These are phyloP conservation scores for Wickerhamomyces sp. DNA, from an alignment of 1,139 yeast genomes.

Conservation along the genomic window DNA sequence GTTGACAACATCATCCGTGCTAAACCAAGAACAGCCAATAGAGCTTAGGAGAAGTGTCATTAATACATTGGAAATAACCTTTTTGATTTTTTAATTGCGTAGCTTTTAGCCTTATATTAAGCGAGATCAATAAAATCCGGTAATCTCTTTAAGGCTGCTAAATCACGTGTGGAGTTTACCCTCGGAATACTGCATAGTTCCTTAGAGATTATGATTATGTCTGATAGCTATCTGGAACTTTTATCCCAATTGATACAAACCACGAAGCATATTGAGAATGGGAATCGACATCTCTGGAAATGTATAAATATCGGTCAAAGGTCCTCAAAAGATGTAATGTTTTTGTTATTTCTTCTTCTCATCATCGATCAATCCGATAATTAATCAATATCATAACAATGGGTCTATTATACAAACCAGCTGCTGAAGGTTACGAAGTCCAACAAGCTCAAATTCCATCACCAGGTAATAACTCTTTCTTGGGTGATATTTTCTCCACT, in stretches of 20 bases:
- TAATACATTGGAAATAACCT: not conserved
- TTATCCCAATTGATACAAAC: too few species aligned
- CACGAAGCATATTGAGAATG: too few species aligned
- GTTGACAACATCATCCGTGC: constrained; percentile 97
- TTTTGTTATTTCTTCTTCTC: too few species aligned
- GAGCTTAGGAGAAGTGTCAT: constrained; percentile 30
- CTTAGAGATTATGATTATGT: too few species aligned
- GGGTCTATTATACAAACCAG: constrained; percentile 57
- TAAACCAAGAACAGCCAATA: constrained; percentile 93
- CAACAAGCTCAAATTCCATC: constrained; percentile 56
- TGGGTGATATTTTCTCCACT: constrained; percentile 58
- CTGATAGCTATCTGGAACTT: too few species aligned
- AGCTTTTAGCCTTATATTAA: too few species aligned
- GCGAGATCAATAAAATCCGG: not conserved
- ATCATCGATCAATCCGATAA: not conserved
- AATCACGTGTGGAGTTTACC: not conserved
- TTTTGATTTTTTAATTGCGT: too few species aligned
- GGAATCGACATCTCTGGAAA: too few species aligned
- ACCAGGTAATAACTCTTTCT: constrained; percentile 59
- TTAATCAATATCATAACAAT: constrained; percentile 29
- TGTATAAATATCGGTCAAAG: too few species aligned
- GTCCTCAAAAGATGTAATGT: too few species aligned
- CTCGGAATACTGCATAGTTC: not conserved
- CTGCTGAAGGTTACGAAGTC: constrained; percentile 47
- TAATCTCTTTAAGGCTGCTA: not conserved